Conservation (phyloP, 441 rosid genomes). For the Sinapis alba region DNA sequence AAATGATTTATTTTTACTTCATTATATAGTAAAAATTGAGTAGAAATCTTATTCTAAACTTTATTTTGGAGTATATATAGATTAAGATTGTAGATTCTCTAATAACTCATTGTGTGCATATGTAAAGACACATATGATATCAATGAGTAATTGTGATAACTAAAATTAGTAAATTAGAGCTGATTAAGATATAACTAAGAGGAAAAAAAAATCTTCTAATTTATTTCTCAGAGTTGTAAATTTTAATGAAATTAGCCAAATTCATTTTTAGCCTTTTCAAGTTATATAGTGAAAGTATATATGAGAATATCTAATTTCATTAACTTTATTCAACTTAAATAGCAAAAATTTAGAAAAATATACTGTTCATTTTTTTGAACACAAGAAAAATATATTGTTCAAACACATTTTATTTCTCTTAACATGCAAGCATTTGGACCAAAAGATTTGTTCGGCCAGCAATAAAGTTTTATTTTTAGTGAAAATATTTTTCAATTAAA, state of each 20-base stretch:
- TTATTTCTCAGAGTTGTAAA: neutral
- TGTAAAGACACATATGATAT: conserved; percentile 26
- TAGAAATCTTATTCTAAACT: too few relatives aligned
- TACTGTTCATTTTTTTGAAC: too few relatives aligned
- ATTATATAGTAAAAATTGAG: too few relatives aligned
- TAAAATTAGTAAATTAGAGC: too few relatives aligned
- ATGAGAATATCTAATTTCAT: neutral
- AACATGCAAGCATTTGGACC: neutral
- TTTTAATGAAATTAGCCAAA: neutral
- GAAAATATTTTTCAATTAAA: conserved; percentile 23
- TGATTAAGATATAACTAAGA: too few relatives aligned
- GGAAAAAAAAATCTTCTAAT: too few relatives aligned
- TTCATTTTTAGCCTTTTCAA: neutral
- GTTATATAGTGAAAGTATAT: neutral
- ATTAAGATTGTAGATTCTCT: too few relatives aligned
- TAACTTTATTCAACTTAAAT: neutral
- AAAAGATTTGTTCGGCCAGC: conserved; percentile 12
- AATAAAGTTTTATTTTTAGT: conserved; percentile 28
- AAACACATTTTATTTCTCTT: neutral
- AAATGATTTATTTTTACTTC: too few relatives aligned
- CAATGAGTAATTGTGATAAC: too few relatives aligned
- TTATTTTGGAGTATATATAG: too few relatives aligned
- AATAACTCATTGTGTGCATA: conserved; percentile 24
- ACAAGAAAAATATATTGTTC: too few relatives aligned
- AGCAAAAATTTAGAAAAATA: neutral